Conservation (phyloP, 2,329 filamentous ascomycete genomes). For the Diaporthe caulivora region DNA sequence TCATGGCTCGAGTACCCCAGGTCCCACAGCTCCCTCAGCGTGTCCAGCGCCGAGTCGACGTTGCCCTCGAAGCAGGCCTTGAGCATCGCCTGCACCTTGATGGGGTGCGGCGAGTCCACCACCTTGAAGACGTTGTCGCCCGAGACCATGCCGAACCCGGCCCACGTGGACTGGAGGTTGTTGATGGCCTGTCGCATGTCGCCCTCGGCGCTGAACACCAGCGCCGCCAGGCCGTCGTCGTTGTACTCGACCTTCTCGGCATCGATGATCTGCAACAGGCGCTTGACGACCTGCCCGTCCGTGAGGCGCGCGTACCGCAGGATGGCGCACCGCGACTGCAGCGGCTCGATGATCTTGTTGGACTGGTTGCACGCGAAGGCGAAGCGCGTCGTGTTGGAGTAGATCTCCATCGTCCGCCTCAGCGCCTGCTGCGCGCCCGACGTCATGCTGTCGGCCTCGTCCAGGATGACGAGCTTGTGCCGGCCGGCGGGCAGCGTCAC, state of each 20-base stretch:
- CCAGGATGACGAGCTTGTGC: constrained; percentile 96
- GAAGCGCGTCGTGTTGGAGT: constrained; percentile 95
- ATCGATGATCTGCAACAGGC: constrained; percentile 91
- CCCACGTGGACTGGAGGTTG: constrained; percentile 92
- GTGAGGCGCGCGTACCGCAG: constrained; percentile 93
- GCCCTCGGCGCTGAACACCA: constrained; percentile 96
- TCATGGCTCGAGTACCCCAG: constrained; percentile 98
- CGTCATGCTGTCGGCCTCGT: constrained; percentile 99
- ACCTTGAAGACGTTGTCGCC: constrained; percentile 99
- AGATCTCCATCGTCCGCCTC: constrained; percentile 97
- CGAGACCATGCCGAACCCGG: constrained; percentile 96
- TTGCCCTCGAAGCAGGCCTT: constrained; percentile 96
- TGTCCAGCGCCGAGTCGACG: constrained; percentile 87
- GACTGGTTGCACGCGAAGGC: constrained; percentile 99
- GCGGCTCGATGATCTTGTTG: constrained; percentile 99
- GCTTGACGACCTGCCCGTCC: constrained; percentile 91
- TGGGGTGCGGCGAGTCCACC: constrained; percentile 95
- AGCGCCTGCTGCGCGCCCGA: constrained; percentile 95
- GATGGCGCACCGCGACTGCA: constrained; percentile 96
- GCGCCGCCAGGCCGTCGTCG: constrained; percentile 93
- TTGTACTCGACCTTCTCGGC: constrained; percentile 91
- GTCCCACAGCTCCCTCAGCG: constrained; percentile 90
- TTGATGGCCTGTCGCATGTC: constrained; percentile 99
- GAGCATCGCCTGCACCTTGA: constrained; percentile 98
- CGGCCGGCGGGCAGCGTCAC: constrained; percentile 91